Evolutionary conservation across 768 basidiomycete species (phyloP), one percentile per base, ranked within the genome.

Genomic region (Neoboletus brunneissimus): DNA sequence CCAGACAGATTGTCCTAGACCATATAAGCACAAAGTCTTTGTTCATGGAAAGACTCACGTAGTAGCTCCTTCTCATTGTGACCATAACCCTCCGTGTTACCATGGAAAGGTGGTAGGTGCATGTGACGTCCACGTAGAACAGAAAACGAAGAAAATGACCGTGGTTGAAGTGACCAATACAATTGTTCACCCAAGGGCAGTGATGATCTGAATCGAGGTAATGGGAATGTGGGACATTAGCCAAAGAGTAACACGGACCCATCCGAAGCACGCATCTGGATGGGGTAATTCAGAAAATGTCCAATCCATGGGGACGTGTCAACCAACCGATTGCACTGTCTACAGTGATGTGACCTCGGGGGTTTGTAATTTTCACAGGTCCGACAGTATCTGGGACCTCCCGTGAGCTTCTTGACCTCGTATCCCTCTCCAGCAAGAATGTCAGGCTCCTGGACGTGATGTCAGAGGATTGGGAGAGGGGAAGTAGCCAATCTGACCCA

Each of bases 111-210:
- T 99, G 95, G 65, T 94, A 97, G 20, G 79, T 78, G 66, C 94
- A 96, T 3, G 94, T 85, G n/a, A 93, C 18, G 67, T 97, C 92
- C 51, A 98, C 94, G 62, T 81, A 96, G 73, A 95, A 89, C 0
- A 98, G 81, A 75, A 98, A 98, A 20, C 94, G 89, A 50, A 97
- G 76, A 64, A 93, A 93, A 72, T 91, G 81, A 1, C 88, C 89
- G 61, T 97, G 87, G 71, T 98, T 99, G 74, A 79, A 84, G 70
- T 93, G 88, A 0, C 97, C 97, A 59, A 99, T 89, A 66, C 95
- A 96, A 64, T 94, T 98, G 70, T 93, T 88, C 32, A 94, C 84
- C 93, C 91, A 95, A 8, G 91, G 92, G 68, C 91, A 93, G 66
- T 94, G 91, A 65, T 94, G 91, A 69, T 94, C 91, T 92, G 57